Evolutionary conservation across 306 rosid species (phyloP).

Genomic region (Ammopiptanthus mongolicus): DNA sequence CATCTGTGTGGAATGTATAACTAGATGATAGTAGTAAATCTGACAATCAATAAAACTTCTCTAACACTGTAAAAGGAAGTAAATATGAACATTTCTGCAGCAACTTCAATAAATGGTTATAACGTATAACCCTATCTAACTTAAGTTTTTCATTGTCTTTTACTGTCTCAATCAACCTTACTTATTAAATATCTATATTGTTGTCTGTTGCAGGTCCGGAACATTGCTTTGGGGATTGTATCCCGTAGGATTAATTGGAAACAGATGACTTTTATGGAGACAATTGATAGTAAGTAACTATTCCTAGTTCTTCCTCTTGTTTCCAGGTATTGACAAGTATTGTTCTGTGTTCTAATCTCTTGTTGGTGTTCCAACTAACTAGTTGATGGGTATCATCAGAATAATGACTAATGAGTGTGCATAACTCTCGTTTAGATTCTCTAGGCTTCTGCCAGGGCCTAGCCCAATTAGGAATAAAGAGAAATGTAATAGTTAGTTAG

Average conservation of each 20-base stretch:
- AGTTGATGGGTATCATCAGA: neutral
- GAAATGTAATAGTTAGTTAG: too few species aligned
- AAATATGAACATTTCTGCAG: neutral
- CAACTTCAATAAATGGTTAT: conserved; percentile 10
- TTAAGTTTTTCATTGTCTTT: neutral
- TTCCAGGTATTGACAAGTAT: neutral
- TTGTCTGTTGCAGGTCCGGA: conserved; percentile 69
- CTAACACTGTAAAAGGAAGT: neutral
- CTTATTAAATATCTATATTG: conserved; percentile 1
- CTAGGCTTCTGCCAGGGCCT: too few species aligned
- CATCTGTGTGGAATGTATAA: conserved; percentile 6
- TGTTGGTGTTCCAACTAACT: neutral
- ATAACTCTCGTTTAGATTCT: neutral
- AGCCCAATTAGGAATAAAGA: too few species aligned
- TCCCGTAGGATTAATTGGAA: conserved; percentile 92
- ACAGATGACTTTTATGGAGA: conserved; percentile 67
- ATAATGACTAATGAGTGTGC: neutral
- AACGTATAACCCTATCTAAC: neutral
- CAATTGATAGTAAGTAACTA: conserved; percentile 64
- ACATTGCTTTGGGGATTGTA: conserved; percentile 83
- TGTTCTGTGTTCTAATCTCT: neutral
- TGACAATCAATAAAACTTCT: conserved; percentile 3
- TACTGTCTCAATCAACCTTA: neutral
- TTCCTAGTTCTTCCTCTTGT: neutral
- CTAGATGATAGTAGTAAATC: neutral